These are phyloP conservation scores for Boletus edulis DNA, from an alignment of 768 basidiomycete species.

Conservation along the genomic window DNA sequence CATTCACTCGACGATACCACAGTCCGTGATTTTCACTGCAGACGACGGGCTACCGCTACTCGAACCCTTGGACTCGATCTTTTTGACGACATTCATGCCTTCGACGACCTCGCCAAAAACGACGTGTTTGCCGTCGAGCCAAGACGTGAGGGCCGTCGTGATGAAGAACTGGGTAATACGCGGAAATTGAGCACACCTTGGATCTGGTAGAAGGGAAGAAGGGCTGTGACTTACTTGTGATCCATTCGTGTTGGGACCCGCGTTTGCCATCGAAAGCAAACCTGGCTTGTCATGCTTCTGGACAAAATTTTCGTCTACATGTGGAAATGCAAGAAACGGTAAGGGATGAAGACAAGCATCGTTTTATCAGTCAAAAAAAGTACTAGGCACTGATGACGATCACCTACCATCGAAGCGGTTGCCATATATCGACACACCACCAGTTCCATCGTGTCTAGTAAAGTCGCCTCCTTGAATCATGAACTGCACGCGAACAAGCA, in stretches of 20 bases:
- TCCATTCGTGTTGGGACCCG: conserved; percentile 78
- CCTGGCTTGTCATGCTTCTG: conserved; percentile 60
- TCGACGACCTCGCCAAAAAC: conserved; percentile 49
- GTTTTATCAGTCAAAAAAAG: not conserved
- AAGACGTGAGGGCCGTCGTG: conserved; percentile 68
- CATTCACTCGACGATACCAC: conserved; percentile 45
- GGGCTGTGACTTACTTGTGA: conserved; percentile 51
- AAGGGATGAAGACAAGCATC: too few relatives aligned
- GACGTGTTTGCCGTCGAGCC: conserved; percentile 47
- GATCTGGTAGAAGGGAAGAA: not conserved
- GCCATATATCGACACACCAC: conserved; percentile 86
- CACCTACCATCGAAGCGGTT: conserved; percentile 66
- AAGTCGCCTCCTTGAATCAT: conserved; percentile 92
- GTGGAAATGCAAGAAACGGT: not conserved
- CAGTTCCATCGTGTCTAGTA: conserved; percentile 70
- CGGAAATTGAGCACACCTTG: not conserved
- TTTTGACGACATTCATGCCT: conserved; percentile 42
- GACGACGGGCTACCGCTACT: conserved; percentile 25
- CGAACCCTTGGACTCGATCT: conserved; percentile 37
- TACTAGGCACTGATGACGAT: too few relatives aligned
- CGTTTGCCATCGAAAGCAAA: conserved; percentile 85
- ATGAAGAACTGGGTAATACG: conserved; percentile 59
- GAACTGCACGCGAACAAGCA: conserved; percentile 41
- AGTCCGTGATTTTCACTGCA: conserved; percentile 51
- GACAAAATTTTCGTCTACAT: conserved; percentile 67